Evolutionary conservation across 2,329 filamentous ascomycete genomes (phyloP).

Genomic region (Fusarium chuoi): DNA sequence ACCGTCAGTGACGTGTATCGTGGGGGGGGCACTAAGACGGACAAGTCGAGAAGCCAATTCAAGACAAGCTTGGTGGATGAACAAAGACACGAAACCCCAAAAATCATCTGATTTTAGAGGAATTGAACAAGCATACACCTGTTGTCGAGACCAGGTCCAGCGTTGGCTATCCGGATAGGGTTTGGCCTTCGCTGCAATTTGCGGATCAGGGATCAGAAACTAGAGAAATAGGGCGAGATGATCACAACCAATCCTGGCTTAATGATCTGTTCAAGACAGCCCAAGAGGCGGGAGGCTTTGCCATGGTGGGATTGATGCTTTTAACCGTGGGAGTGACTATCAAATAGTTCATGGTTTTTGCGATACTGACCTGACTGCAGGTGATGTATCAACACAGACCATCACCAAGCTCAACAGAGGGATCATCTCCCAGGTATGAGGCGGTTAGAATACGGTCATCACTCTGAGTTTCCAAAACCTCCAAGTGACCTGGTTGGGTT

Average conservation of each 20-base stretch:
- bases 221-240: background rate
- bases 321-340: constrained; percentile 6
- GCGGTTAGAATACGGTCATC: background rate
- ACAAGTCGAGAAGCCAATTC: constrained; percentile 1
- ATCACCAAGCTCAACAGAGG: background rate
- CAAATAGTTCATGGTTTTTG: background rate
- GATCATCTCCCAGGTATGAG: background rate
- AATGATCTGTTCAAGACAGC: constrained; percentile 13
- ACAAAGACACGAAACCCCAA: background rate
- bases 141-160: background rate
- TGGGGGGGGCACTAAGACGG: constrained; percentile 19
- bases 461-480: background rate
- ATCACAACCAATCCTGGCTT: constrained; percentile 14
- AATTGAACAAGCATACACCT: background rate
- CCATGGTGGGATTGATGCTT: background rate
- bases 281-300: constrained; percentile 5
- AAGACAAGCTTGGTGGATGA: constrained; percentile 16
- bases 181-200: background rate
- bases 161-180: background rate
- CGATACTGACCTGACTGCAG: constrained; percentile 4
- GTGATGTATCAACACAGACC: background rate
- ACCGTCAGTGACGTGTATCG: constrained; percentile 31
- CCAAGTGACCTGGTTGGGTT: constrained; percentile 5
- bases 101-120: background rate
- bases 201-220: constrained; percentile 24